phyloP scores from a whole-genome alignment of 345 rosid species.

The Carallia pectinifolia region DNA sequence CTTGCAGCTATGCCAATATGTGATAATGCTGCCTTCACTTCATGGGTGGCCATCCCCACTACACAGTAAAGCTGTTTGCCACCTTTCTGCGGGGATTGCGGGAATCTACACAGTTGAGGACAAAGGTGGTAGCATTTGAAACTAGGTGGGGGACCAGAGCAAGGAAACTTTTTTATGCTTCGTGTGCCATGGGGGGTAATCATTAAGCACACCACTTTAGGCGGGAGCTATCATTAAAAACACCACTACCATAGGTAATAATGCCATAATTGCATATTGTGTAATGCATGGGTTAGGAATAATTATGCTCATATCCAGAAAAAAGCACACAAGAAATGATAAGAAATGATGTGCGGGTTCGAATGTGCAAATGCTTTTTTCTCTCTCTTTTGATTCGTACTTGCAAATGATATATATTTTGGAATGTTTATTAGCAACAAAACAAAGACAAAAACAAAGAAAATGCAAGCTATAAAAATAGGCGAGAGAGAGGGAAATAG shows the following conservation, averaged over 20 bases:
- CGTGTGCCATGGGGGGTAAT: slow-evolving; percentile 13
- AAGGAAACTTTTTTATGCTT: neutral
- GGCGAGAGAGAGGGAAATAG: neutral
- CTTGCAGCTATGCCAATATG: neutral
- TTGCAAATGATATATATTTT: too few relatives aligned
- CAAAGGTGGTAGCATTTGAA: neutral
- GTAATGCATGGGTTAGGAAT: neutral
- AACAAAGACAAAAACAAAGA: neutral
- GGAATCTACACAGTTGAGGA: neutral
- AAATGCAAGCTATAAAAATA: neutral
- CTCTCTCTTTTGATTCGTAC: too few relatives aligned
- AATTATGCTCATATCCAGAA: neutral
- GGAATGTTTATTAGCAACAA: neutral
- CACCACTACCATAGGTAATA: slow-evolving; percentile 8
- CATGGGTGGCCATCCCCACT: slow-evolving; percentile 21
- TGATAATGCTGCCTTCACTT: slow-evolving; percentile 15
- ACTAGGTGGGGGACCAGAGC: slow-evolving; percentile 20
- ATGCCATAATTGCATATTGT: slow-evolving; percentile 6
- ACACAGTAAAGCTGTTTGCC: neutral
- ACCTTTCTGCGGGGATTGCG: slow-evolving; percentile 39
- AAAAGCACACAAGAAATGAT: neutral
- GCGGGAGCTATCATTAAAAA: slow-evolving; percentile 26
- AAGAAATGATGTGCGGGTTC: neutral
- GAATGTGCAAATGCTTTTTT: too few relatives aligned
- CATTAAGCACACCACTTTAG: slow-evolving; percentile 31